Base-by-base conservation (phyloP, 2,329 filamentous ascomycete species). In the Fonsecaea pedrosoi region DNA sequence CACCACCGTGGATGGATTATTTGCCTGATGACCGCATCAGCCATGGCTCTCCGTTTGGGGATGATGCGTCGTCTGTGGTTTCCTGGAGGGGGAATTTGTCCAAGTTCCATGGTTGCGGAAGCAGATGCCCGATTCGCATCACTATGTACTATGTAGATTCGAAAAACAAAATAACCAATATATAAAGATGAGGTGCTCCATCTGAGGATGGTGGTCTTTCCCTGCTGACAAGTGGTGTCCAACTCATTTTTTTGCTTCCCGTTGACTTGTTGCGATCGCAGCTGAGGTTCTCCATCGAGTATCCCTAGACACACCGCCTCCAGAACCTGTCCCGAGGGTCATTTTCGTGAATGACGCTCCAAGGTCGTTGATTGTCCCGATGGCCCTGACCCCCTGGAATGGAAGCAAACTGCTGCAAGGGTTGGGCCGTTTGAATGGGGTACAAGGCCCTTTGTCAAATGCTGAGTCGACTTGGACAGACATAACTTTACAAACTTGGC, bases 1-100 rank as follows among this genome's bases (percentile, higher is more conserved):
- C 25, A 42, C 40, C 40, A n/a, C 40, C 15, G 3, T 25, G 15
- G 18, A 42, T 15, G 18, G 58, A 25, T 34, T 25, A 25, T 34
- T 25, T 54, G 58, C 12, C 32, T 58, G 54, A 32, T 57, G 48
- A 62, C 42, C 48, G 12, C 57, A 60, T 60, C 34, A 25, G 25
- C 25, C 25, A 25, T 18, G 4, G 34, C 18, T 21, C 3, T 53
- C 30, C n/a, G 48, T 5, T 4, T 40, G 9, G 40, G 5, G 15
- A 40, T 13, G 38, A 40, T 40, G 38, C 38, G 38, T 40, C 38
- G 9, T 25, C 25, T 25, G 38, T 13, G 12, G 9, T 13, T 13
- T 40, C 38, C 8, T 40, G 4, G 38, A 12, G 38, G 38, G 38
- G 8, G 38, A 4, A 4, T 13, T 40, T 10, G 9, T 13, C 10